Evolutionary conservation across 106 monocot species (phyloP).

Genomic region (Apostasia ramifera): DNA sequence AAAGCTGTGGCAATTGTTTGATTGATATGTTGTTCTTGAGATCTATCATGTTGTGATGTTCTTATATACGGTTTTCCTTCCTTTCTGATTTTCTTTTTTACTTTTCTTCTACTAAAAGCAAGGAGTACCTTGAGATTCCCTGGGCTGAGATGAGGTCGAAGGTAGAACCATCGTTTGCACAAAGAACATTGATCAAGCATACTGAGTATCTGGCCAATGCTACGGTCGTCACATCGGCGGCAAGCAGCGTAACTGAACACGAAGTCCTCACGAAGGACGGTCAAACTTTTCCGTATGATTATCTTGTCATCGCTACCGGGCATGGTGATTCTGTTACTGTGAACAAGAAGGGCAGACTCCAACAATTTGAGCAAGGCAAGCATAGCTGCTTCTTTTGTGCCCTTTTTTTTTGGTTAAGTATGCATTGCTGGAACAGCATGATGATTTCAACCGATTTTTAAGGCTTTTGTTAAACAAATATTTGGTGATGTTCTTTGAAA

Average conservation of each 20-base stretch:
- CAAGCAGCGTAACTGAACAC: constrained; percentile 15
- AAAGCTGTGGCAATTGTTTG: too few species aligned
- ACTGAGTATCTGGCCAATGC: constrained; percentile 26
- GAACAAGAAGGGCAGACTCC: constrained; percentile 20
- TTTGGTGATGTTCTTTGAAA: neutral
- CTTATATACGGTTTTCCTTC: neutral
- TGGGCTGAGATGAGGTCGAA: constrained; percentile 49
- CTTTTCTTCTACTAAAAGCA: constrained; percentile 17
- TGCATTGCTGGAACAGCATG: neutral
- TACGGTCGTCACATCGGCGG: constrained; percentile 22
- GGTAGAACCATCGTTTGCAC: constrained; percentile 36
- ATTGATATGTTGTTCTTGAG: neutral
- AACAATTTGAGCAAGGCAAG: constrained; percentile 32
- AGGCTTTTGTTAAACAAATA: neutral
- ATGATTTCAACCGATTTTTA: neutral
- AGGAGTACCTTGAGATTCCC: constrained; percentile 73
- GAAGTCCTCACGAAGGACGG: constrained; percentile 26
- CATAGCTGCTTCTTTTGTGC: neutral
- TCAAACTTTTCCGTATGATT: constrained; percentile 21
- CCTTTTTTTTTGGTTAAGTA: neutral
- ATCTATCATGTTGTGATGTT: neutral
- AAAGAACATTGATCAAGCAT: constrained; percentile 36
- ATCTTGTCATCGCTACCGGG: constrained; percentile 38
- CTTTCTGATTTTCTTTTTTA: neutral
- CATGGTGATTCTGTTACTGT: constrained; percentile 3